Percentiles rank a stretch among this genome's conserved stretches.
Conservation (phyloP, 345 rosid genomes). For the Excoecaria cochinchinensis region DNA sequence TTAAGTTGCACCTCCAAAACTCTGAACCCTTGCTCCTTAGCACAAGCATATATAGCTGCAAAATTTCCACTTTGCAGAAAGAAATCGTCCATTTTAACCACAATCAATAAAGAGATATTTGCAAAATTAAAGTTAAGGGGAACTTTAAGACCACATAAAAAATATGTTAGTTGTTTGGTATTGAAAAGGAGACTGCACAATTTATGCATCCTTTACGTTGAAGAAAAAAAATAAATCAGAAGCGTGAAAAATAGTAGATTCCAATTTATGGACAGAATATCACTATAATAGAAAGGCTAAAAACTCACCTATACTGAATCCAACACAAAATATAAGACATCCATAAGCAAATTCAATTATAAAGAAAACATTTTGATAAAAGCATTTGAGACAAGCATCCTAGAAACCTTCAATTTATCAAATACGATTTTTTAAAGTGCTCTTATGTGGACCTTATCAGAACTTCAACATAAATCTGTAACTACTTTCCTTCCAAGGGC, state of each 20-base stretch:
- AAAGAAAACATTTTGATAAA: neutral
- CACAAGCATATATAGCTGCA: constrained; percentile 90
- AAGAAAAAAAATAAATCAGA: neutral
- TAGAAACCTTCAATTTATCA: neutral
- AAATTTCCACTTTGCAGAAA: constrained; percentile 88
- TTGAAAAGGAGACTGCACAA: neutral
- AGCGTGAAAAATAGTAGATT: neutral
- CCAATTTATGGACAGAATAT: neutral
- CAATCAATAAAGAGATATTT: constrained; percentile 8
- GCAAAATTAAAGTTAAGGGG: neutral
- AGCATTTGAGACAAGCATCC: neutral
- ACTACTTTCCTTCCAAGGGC: too few relatives aligned
- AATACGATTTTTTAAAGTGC: neutral
- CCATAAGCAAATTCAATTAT: neutral
- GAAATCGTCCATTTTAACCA: neutral
- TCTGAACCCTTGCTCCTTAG: constrained; percentile 84
- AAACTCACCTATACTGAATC: neutral
- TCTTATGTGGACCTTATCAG: too few relatives aligned
- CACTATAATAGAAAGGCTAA: neutral
- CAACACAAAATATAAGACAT: neutral
- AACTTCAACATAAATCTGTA: too few relatives aligned
- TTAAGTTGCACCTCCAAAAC: constrained; percentile 68
- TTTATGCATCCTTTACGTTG: constrained; percentile 6
- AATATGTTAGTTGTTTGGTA: neutral
- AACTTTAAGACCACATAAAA: neutral